These are phyloP conservation scores for Mycena haematopus DNA, from an alignment of 768 basidiomycete genomes.

Conservation along the genomic window DNA sequence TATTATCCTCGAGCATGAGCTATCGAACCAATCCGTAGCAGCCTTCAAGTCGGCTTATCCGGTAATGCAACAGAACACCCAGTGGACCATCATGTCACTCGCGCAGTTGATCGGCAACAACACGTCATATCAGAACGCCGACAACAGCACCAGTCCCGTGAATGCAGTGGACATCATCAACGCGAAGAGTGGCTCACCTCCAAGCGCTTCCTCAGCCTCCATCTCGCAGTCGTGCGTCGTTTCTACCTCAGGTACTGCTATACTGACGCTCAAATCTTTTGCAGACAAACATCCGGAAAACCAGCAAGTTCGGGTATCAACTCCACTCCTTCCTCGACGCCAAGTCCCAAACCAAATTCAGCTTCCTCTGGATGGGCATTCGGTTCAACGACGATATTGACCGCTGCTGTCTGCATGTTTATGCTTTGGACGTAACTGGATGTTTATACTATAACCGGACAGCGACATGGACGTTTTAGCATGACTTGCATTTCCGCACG, in stretches of 20 bases:
- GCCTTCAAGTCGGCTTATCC: constrained; percentile 74
- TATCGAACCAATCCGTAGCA: constrained; percentile 59
- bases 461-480: background rate
- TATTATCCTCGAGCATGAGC: constrained; percentile 86
- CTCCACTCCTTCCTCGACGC: background rate
- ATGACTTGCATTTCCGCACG: background rate
- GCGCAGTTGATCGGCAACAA: constrained; percentile 49
- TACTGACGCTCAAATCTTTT: background rate
- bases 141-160: constrained; percentile 27
- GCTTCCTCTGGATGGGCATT: background rate
- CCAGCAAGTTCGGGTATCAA: background rate
- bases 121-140: constrained; percentile 56
- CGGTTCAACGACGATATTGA: background rate
- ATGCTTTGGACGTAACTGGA: background rate
- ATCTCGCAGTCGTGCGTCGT: background rate
- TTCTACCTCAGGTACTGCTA: background rate
- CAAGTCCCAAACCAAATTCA: background rate
- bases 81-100: constrained; percentile 73
- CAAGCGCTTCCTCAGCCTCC: background rate
- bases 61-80: constrained; percentile 58
- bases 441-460: background rate
- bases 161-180: constrained; percentile 1
- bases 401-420: background rate
- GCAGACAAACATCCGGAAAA: background rate
- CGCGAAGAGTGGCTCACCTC: constrained; percentile 1